phyloP scores from a whole-genome alignment of 2,329 filamentous ascomycete genomes.

The Zymoseptoria tritici region DNA sequence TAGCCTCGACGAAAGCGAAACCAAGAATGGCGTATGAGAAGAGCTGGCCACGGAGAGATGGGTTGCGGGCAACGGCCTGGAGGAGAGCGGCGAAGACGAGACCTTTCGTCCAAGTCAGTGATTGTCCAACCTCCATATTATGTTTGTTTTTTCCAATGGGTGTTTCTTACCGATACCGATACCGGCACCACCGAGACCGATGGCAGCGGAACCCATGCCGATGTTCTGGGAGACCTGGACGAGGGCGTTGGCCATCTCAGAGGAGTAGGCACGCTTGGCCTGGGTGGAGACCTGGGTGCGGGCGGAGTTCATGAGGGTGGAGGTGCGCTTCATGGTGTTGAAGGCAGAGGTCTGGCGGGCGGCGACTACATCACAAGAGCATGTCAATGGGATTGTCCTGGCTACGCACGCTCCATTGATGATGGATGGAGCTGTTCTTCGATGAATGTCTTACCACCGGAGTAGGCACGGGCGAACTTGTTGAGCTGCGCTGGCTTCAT shows the following conservation, averaged over 20 bases:
- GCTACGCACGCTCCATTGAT: constrained; percentile 9
- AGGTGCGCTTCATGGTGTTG: constrained; percentile 67
- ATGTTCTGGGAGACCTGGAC: constrained; percentile 87
- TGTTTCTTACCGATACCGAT: constrained; percentile 10
- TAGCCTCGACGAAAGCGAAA: constrained; percentile 92
- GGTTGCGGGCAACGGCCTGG: constrained; percentile 87
- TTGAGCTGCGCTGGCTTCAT: constrained; percentile 42
- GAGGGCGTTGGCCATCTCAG: constrained; percentile 80
- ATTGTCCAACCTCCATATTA: constrained; percentile 1
- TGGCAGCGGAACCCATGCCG: constrained; percentile 82
- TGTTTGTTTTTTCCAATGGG: constrained; percentile 1
- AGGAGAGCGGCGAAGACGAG: constrained; percentile 87
- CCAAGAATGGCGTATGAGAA: constrained; percentile 94
- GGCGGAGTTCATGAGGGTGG: constrained; percentile 39
- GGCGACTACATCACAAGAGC: constrained; percentile 20
- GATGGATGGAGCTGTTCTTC: constrained; percentile 1
- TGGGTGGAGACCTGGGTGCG: constrained; percentile 26
- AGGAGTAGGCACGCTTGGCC: constrained; percentile 64
- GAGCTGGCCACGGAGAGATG: constrained; percentile 86
- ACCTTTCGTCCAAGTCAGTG: constrained; percentile 77
- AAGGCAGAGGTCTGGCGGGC: constrained; percentile 49
- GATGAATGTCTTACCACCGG: constrained; percentile 46
- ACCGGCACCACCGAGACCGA: constrained; percentile 57
- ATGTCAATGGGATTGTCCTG: constrained; percentile 13
- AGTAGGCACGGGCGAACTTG: constrained; percentile 62